Conservation (phyloP, 768 basidiomycete genomes). For the Naematelia encephala region DNA sequence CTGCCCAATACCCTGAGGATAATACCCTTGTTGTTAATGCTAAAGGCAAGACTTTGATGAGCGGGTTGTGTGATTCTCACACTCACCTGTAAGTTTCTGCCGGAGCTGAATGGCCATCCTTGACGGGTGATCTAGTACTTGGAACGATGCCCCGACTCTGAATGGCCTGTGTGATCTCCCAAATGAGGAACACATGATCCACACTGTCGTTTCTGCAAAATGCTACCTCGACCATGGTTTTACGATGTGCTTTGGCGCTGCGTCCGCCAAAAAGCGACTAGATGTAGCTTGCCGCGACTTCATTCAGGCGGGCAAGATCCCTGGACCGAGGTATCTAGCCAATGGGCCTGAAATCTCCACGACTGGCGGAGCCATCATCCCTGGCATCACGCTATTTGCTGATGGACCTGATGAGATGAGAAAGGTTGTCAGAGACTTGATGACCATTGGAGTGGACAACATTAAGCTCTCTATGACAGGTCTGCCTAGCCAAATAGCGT, state of each 20-base stretch:
- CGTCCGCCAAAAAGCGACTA: conserved; percentile 49
- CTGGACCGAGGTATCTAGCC: conserved; percentile 52
- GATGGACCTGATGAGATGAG: conserved; percentile 47
- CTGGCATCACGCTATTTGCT: conserved; percentile 50
- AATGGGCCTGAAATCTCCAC: conserved; percentile 41
- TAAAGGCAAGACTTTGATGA: background rate
- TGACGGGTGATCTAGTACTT: background rate
- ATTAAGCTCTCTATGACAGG: conserved; percentile 51
- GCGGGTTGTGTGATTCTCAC: background rate
- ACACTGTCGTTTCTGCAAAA: background rate
- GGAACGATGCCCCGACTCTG: background rate
- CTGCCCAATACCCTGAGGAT: background rate
- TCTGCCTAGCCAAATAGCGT: background rate
- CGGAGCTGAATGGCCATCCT: background rate
- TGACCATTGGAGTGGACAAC: conserved; percentile 35
- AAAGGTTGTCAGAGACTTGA: conserved; percentile 35
- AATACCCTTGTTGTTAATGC: background rate
- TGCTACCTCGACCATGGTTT: conserved; percentile 36
- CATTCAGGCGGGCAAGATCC: conserved; percentile 50
- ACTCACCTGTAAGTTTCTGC: background rate
- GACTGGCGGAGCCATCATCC: conserved; percentile 25
- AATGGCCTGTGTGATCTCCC: background rate
- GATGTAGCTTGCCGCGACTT: conserved; percentile 51
- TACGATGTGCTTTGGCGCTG: conserved; percentile 54
- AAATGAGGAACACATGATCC: background rate